Percentiles rank a stretch among this genome's conserved stretches.
phyloP scores from a whole-genome alignment of 2,329 filamentous ascomycete genomes.

The Rhynchosporium secalis region DNA sequence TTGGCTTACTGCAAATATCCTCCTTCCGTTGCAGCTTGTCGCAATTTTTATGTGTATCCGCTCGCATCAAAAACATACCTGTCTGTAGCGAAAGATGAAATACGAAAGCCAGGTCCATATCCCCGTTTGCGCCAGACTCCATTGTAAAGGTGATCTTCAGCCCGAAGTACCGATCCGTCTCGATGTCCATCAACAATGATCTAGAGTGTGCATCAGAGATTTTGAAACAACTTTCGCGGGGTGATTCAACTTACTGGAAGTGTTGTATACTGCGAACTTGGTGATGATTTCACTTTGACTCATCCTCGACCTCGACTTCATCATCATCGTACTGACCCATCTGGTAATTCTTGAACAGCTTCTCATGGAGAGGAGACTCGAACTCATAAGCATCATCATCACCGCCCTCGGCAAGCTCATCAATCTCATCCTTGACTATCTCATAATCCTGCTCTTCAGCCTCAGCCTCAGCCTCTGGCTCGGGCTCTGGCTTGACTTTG shows the following conservation, averaged over 20 bases:
- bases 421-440: conserved; percentile 7
- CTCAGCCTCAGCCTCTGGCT: neutral
- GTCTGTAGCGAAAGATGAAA: neutral
- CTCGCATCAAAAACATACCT: neutral
- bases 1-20: too few relatives aligned
- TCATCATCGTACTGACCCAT: conserved; percentile 3
- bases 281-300: neutral
- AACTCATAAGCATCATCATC: conserved; percentile 8
- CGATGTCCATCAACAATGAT: neutral
- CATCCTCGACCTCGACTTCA: neutral
- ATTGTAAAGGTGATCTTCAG: neutral
- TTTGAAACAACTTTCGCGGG: neutral
- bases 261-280: neutral
- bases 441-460: conserved; percentile 2
- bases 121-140: too few relatives aligned
- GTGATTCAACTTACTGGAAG: neutral
- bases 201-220: neutral
- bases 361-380: neutral
- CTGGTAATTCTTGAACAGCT: conserved; percentile 8
- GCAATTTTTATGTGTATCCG: neutral
- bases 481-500: neutral
- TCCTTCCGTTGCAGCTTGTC: neutral
- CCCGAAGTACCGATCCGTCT: neutral
- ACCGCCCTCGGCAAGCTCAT: neutral
- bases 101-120: neutral